phyloP scores from a whole-genome alignment of 176 grass and related monocot genomes.

The Lolium perenne region DNA sequence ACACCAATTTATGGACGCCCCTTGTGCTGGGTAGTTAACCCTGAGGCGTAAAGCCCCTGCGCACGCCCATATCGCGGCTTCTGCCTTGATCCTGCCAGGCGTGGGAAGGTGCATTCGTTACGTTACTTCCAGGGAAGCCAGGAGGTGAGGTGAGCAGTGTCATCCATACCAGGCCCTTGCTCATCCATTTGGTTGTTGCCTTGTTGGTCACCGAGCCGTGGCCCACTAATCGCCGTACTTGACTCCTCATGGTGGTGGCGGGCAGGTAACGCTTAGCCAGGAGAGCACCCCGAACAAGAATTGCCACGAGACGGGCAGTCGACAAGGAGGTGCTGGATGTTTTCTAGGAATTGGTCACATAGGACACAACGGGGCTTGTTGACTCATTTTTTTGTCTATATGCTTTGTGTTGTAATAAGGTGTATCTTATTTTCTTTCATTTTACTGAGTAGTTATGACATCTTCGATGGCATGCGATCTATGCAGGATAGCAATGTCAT shows the following conservation, averaged over 20 bases:
- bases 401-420: neutral
- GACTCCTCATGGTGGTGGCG: neutral
- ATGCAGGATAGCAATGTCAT: slow-evolving; percentile 82
- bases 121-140: neutral
- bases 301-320: neutral
- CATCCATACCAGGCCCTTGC: neutral
- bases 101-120: neutral
- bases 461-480: neutral
- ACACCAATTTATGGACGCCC: too few species aligned
- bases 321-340: neutral
- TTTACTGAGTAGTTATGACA: neutral
- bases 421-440: neutral
- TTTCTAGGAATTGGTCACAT: neutral
- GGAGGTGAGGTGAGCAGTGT: neutral
- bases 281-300: neutral
- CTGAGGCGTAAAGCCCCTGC: neutral
- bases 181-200: neutral
- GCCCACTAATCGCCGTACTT: too few species aligned
- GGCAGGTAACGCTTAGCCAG: neutral
- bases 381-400: neutral
- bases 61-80: neutral
- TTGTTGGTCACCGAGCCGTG: too few species aligned
- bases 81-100: neutral
- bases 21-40: neutral
- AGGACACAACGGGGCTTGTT: neutral